A percentile compares a stretch with the other conserved stretches of the same genome.
These are phyloP conservation scores for Trametes meyenii DNA, from an alignment of 768 basidiomycete species.

Conservation along the genomic window DNA sequence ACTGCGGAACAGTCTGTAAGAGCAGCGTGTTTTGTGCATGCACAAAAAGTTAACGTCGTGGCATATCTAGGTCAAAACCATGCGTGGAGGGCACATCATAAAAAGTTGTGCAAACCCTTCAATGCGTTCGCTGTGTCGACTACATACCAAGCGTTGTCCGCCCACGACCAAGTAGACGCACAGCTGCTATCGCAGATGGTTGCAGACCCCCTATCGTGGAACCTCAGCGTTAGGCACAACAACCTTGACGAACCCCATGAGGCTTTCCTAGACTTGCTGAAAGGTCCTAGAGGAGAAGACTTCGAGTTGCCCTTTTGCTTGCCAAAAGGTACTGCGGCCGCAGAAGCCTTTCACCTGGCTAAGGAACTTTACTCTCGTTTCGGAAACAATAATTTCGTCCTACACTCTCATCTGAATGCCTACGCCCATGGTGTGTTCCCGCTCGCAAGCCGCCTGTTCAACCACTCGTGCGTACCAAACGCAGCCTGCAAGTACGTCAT, in stretches of 20 bases:
- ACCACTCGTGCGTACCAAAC: constrained; percentile 81
- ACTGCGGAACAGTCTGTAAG: constrained; percentile 66
- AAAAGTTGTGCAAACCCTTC: constrained; percentile 64
- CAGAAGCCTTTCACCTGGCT: constrained; percentile 6
- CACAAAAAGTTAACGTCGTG: constrained; percentile 7
- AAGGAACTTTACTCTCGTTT: constrained; percentile 57
- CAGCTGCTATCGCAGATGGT: constrained; percentile 66
- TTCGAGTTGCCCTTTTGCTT: constrained; percentile 21
- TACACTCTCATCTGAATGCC: constrained; percentile 72
- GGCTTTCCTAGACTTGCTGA: constrained; percentile 31
- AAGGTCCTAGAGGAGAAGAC: constrained; percentile 16
- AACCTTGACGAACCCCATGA: not conserved
- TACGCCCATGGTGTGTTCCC: constrained; percentile 80
- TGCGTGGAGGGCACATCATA: constrained; percentile 71
- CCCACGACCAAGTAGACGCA: constrained; percentile 61
- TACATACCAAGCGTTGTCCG: constrained; percentile 50
- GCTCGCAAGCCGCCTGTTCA: constrained; percentile 76
- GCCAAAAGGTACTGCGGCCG: not conserved
- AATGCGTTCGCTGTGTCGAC: constrained; percentile 49
- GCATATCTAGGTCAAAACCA: constrained; percentile 57
- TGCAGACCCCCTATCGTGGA: constrained; percentile 31
- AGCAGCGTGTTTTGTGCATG: constrained; percentile 26
- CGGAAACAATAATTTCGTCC: constrained; percentile 80
- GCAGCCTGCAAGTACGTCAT: constrained; percentile 65
- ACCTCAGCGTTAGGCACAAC: not conserved